These are phyloP conservation scores for Leishmania tropica DNA, from an alignment of 208 protist species.

Conservation along the genomic window DNA sequence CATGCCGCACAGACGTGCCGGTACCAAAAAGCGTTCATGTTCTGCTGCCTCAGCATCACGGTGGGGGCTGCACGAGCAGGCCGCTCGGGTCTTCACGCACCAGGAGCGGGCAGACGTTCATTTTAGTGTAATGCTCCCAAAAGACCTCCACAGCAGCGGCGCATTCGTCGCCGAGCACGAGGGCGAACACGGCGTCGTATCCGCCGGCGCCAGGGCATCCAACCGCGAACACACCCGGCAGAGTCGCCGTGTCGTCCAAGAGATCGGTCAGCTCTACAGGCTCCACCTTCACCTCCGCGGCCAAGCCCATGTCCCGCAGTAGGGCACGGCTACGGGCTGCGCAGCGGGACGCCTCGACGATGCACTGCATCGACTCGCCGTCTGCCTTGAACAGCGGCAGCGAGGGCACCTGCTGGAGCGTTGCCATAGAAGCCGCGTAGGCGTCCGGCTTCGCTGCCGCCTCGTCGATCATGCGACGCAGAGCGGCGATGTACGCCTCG, in stretches of 20 bases:
- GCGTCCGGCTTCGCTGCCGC: constrained; percentile 18
- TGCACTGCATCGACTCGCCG: constrained; percentile 30
- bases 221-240: constrained; percentile 92
- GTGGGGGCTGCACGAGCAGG: constrained; percentile 38
- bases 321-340: constrained; percentile 49
- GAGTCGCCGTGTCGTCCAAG: constrained; percentile 78
- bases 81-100: constrained; percentile 81
- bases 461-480: constrained; percentile 43
- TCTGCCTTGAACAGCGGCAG: background rate
- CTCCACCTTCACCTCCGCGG: constrained; percentile 86
- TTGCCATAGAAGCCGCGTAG: constrained; percentile 36
- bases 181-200: constrained; percentile 93
- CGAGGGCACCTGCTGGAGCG: constrained; percentile 18
- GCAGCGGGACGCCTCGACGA: constrained; percentile 44
- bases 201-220: constrained; percentile 95
- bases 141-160: constrained; percentile 64
- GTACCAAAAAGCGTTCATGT: background rate
- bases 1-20: background rate
- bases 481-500: constrained; percentile 62
- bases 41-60: background rate
- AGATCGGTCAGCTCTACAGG: constrained; percentile 80
- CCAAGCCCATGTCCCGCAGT: constrained; percentile 83
- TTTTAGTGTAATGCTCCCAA: constrained; percentile 65
- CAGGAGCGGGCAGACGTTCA: constrained; percentile 80
- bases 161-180: constrained; percentile 73